Evolutionary conservation across 1,284 basidiomycete genomes (phyloP).

Genomic region (Trichosporon sp.): DNA sequence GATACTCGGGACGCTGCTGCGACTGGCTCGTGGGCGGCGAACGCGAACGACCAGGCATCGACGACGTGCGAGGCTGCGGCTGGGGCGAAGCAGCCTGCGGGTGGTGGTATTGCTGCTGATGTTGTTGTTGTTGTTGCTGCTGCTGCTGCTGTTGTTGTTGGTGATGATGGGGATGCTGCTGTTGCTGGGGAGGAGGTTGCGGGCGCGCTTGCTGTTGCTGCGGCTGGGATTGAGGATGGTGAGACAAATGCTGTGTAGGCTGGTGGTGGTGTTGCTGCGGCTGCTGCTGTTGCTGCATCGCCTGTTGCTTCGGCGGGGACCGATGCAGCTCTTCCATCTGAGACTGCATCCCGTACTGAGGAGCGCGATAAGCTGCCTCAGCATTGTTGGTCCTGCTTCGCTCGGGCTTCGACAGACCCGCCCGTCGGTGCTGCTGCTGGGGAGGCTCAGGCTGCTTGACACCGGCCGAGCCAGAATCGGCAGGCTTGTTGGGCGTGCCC

Average conservation of each 20-base stretch:
- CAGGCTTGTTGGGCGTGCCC: constrained; percentile 41
- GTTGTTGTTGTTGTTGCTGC: constrained; percentile 8
- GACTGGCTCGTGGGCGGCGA: constrained; percentile 17
- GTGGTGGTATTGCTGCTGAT: constrained; percentile 7
- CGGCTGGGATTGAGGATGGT: constrained; percentile 10
- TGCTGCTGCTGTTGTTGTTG: constrained; percentile 16
- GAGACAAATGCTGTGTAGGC: constrained; percentile 10
- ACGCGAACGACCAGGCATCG: constrained; percentile 14
- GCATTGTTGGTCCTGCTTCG: constrained; percentile 50
- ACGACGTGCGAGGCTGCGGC: constrained; percentile 14
- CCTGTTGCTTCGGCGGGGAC: constrained; percentile 12
- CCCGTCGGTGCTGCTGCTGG: constrained; percentile 45
- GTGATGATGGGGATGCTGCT: background rate
- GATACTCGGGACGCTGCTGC: constrained; percentile 16
- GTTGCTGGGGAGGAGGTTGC: constrained; percentile 6
- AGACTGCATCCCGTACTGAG: constrained; percentile 88
- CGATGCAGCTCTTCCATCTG: constrained; percentile 68
- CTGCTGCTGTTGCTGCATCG: constrained; percentile 20
- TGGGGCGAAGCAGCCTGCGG: constrained; percentile 8
- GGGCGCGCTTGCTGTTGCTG: constrained; percentile 11
- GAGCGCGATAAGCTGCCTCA: constrained; percentile 79
- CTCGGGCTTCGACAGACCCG: constrained; percentile 45
- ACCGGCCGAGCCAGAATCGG: constrained; percentile 38
- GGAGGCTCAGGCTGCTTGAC: constrained; percentile 50
- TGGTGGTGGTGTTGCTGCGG: constrained; percentile 16